Base-by-base conservation (phyloP, 2,329 filamentous ascomycete genomes). In the Juglanconis oblonga region DNA sequence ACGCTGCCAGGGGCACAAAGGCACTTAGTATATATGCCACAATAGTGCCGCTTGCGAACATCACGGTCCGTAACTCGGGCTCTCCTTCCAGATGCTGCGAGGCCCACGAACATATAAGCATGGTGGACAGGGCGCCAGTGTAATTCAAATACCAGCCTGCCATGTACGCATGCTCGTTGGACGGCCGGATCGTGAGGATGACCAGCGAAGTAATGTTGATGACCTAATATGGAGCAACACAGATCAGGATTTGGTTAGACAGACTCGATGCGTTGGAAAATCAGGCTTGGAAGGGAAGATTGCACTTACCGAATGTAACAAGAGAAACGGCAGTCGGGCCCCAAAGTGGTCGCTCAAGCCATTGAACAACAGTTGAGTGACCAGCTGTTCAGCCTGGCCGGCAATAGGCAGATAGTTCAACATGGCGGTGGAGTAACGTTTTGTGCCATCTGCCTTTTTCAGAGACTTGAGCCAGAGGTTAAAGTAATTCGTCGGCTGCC, bases 401-500 rank as follows among this genome's bases (percentile, higher is more conserved):
- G 48, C 47, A 31, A 60, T 60, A 13, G 58, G 58, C 10, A 60
- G 45, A 14, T 60, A 60, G 38, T 60, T 60, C 35, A 60, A 47
- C 52, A 60, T 47, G 47, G 52, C 52, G 8, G 55, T 52, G 2
- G 58, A 60, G 36, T 56, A 60, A 1, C 44, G 55, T 14, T 45
- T 55, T 9, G 44, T 56, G 29, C 58, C 58, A 5, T 60, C 52
- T 2, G 58, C 9, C 10, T 60, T 60, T 3, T 38, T 60, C 32
- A 60, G 17, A 4, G 58, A 60, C 38, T 60, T 60, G 9, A 60
- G 52, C 52, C 58, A 60, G 4, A 60, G 32, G 47, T 60, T 60
- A 52, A 60, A 60, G 38, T 56, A 60, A 35, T 56, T 60, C 13
- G 58, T 42, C 14, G 58, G 52, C 10, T 44, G 31, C 1, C 35